Conservation (phyloP, 345 rosid species). For the Psidium guajava region DNA sequence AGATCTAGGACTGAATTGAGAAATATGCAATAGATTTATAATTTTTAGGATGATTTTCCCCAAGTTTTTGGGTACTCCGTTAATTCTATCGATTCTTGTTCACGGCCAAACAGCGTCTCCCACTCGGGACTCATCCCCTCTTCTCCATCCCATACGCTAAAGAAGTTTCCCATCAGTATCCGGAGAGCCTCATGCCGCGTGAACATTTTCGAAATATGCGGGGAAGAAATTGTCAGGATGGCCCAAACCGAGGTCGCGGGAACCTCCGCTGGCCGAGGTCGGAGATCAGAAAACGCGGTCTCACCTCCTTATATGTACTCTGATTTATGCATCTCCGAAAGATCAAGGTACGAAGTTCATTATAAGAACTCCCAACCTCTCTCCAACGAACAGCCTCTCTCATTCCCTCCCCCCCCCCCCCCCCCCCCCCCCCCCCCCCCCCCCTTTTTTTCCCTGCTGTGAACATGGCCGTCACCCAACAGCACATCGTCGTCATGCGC, state of each 20-base stretch:
- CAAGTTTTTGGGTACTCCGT: not conserved
- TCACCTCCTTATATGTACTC: too few species aligned
- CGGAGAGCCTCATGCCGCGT: not conserved
- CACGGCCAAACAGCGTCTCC: not conserved
- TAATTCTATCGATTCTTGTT: not conserved
- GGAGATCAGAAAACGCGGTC: too few species aligned
- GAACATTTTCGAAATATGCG: not conserved
- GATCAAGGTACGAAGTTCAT: not conserved
- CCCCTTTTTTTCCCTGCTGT: not conserved
- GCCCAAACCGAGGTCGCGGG: not conserved
- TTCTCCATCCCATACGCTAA: rapidly evolving
- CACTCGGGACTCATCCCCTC: not conserved
- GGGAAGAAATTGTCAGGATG: not conserved
- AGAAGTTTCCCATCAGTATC: not conserved
- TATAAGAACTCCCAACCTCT: not conserved
- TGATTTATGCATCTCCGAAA: too few species aligned
- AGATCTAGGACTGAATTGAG: too few species aligned
- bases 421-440: not conserved
- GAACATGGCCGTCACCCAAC: conserved; percentile 5
- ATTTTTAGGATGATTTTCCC: too few species aligned
- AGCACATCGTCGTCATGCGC: conserved; percentile 70
- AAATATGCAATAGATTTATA: too few species aligned
- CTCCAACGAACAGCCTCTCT: not conserved
- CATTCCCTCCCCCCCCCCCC: not conserved
- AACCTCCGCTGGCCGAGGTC: too few species aligned